These are phyloP conservation scores for Acanthamoeba royreba DNA, from an alignment of 208 protist genomes.

Conservation along the genomic window DNA sequence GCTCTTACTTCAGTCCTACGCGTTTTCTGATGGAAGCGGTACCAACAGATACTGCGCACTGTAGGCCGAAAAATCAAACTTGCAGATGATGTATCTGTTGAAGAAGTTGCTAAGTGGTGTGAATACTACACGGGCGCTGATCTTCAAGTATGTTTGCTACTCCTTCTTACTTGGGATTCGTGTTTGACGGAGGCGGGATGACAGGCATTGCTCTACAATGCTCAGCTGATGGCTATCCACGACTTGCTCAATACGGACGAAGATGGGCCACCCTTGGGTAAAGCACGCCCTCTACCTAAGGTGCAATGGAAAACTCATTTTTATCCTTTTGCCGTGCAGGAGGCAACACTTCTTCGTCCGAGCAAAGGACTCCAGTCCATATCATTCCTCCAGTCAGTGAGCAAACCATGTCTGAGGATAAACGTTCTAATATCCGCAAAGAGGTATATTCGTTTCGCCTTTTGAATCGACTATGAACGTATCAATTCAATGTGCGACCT, in stretches of 20 bases:
- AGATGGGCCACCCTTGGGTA: not conserved
- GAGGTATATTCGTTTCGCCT: not conserved
- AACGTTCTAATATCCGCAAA: not conserved
- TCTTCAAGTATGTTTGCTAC: conserved; percentile 23
- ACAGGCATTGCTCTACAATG: conserved; percentile 60
- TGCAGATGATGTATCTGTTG: conserved; percentile 1
- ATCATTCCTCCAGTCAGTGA: not conserved
- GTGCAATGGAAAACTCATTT: not conserved
- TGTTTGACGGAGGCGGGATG: not conserved
- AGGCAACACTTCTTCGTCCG: not conserved
- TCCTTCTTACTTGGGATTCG: not conserved
- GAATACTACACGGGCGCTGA: conserved; percentile 68
- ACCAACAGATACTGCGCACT: conserved; percentile 66
- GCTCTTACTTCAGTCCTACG: not conserved
- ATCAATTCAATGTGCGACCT: not conserved
- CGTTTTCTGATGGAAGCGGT: conserved; percentile 76
- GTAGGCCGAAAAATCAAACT: conserved; percentile 50
- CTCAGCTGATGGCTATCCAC: conserved; percentile 62
- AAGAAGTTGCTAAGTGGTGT: conserved; percentile 24
- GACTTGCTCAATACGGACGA: conserved; percentile 37
- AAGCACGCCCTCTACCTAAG: not conserved
- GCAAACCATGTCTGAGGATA: conserved; percentile 9
- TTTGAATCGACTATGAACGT: not conserved
- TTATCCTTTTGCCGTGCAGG: not conserved
- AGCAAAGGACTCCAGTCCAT: not conserved